Evolutionary conservation across 352 stramenopile species (phyloP), one percentile per base, ranked within the genome.

Genomic region (Blastocystis sp.): DNA sequence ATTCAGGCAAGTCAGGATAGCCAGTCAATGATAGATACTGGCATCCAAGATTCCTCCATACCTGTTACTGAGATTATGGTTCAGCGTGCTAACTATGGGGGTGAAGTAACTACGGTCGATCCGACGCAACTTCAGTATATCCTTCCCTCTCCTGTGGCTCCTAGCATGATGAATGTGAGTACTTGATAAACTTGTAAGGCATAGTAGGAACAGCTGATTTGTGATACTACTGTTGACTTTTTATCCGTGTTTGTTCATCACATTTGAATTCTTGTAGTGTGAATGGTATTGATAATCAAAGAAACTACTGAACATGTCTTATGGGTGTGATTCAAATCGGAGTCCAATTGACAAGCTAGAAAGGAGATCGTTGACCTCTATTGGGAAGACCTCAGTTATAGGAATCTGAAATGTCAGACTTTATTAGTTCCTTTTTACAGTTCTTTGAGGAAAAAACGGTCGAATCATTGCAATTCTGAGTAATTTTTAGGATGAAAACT

Each of bases 401-500:
- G 69, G 35, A 78, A 61, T n/a, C 21, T 65, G 24, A 4, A 6
- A 80, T 80, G 69, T 63, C 49, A 21, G 69, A 80, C 61, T 63
- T 80, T 32, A 43, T 80, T 42, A 37, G 49, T 80, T 65, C 19
- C 35, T 80, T 80, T 39, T 65, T 63, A 21, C 49, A 29, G 14
- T 80, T 80, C 46, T 54, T 80, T 24, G 69, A 80, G 69, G n/a
- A 39, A 4, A 58, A 59, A 39, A 59, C 37, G 11, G 69, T 80
- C 6, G 2, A 0, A 39, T 12, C 16, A 29, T 39, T 58, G 7
- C 21, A 61, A n/a, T 4, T 59, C 42, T 59, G 2, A 46, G 58
- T 27, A 61, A 16, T 43, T 12, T 0, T 11, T 80, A 80, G 69
- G 69, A 54, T 61, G 69, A 39, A 42, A n/a, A n/a, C 21, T 27